Percentiles rank a stretch among this genome's conserved stretches.
phyloP scores from a whole-genome alignment of 208 protist genomes.

The Herpetomonas samuelpessoai region DNA sequence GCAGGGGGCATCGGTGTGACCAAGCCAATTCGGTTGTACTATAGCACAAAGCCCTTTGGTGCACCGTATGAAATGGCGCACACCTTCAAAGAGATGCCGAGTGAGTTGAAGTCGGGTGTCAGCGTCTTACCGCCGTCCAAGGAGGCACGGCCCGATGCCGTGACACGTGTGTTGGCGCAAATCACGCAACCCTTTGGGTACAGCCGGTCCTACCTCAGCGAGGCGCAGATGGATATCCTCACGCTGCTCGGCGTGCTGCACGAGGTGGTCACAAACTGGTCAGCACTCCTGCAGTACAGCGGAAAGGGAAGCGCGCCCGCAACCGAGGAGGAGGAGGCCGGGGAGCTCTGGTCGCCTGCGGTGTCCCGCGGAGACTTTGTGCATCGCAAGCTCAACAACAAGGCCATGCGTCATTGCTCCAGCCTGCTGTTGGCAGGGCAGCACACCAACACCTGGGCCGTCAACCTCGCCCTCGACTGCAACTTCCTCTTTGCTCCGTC shows the following conservation, averaged over 20 bases:
- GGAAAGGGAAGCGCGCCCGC: background rate
- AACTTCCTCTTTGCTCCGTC: slow-evolving; percentile 69
- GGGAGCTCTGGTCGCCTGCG: slow-evolving; percentile 28
- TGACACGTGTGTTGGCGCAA: slow-evolving; percentile 16
- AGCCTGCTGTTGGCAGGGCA: slow-evolving; percentile 72
- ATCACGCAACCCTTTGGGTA: slow-evolving; percentile 32
- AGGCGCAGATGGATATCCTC: slow-evolving; percentile 57
- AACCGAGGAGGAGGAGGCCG: slow-evolving; percentile 8
- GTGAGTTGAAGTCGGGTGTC: slow-evolving; percentile 16
- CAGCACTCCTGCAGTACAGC: slow-evolving; percentile 25
- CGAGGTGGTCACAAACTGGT: slow-evolving; percentile 44
- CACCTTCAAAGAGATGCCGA: background rate
- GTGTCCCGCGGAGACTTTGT: slow-evolving; percentile 55
- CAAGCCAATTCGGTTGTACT: slow-evolving; percentile 49
- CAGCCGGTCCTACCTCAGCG: slow-evolving; percentile 49
- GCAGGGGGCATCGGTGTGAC: slow-evolving; percentile 16
- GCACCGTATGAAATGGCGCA: slow-evolving; percentile 20
- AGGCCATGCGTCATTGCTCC: slow-evolving; percentile 76
- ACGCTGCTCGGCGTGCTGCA: slow-evolving; percentile 58
- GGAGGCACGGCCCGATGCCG: slow-evolving; percentile 11
- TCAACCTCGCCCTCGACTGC: slow-evolving; percentile 78
- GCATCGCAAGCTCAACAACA: slow-evolving; percentile 75
- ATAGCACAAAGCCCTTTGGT: slow-evolving; percentile 62
- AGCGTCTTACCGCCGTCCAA: slow-evolving; percentile 30
- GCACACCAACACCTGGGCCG: slow-evolving; percentile 71